These are phyloP conservation scores for Myrica gale DNA, from an alignment of 306 rosid species.

Conservation along the genomic window DNA sequence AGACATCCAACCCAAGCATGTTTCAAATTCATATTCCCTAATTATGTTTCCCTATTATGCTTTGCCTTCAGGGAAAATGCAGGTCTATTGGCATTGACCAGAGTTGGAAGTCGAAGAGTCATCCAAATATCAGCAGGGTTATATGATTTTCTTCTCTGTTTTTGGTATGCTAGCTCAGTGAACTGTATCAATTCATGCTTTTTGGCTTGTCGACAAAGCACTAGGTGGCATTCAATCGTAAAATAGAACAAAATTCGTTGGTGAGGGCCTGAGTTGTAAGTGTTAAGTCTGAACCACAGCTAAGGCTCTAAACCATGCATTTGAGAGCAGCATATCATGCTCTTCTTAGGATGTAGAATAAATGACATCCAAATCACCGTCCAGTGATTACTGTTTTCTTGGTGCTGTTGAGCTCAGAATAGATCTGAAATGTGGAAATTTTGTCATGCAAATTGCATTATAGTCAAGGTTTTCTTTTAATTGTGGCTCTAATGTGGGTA, in stretches of 20 bases:
- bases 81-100: conserved; percentile 78
- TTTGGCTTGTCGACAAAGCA: neutral
- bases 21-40: neutral
- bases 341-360: neutral
- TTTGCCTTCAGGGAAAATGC: conserved; percentile 56
- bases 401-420: neutral
- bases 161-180: conserved; percentile 48
- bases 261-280: neutral
- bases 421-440: neutral
- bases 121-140: conserved; percentile 80
- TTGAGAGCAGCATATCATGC: neutral
- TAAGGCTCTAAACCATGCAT: neutral
- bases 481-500: neutral
- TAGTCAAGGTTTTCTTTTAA: neutral
- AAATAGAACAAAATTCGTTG: neutral
- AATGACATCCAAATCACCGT: neutral
- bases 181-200: neutral
- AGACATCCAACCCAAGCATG: neutral
- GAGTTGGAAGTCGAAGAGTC: conserved; percentile 86
- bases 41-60: neutral
- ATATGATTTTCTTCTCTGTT: conserved; percentile 81
- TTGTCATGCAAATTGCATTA: neutral
- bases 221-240: too few relatives aligned
- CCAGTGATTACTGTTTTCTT: neutral
- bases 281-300: neutral